Conservation (phyloP, 345 rosid species). For the Eutrema japonicum region DNA sequence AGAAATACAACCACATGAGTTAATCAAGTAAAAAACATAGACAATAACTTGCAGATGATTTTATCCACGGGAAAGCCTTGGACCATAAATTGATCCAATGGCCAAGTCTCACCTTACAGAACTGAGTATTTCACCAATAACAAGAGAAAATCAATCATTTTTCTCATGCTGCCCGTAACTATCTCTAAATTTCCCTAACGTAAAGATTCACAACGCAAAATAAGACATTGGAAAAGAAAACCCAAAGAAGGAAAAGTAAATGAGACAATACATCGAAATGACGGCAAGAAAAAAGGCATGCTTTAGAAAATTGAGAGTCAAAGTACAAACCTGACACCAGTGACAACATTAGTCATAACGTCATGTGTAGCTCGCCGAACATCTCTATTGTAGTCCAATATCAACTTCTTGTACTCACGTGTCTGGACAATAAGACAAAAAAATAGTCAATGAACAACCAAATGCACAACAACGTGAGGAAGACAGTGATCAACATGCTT, state of each 20-base stretch:
- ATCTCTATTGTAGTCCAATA: slow-evolving; percentile 90
- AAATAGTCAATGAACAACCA: slow-evolving; percentile 14
- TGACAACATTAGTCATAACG: slow-evolving; percentile 76
- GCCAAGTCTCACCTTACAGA: slow-evolving; percentile 76
- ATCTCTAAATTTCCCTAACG: slow-evolving; percentile 49
- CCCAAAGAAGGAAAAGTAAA: slow-evolving; percentile 33
- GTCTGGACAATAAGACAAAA: slow-evolving; percentile 51
- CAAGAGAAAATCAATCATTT: slow-evolving; percentile 61
- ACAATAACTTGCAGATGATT: slow-evolving; percentile 72
- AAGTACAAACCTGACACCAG: slow-evolving; percentile 70
- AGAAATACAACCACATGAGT: slow-evolving; percentile 27
- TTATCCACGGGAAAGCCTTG: slow-evolving; percentile 65
- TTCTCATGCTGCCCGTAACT: slow-evolving; percentile 47
- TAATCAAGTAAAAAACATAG: slow-evolving; percentile 21
- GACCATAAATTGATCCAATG: slow-evolving; percentile 65
- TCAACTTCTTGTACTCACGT: slow-evolving; percentile 84
- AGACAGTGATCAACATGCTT: slow-evolving; percentile 16
- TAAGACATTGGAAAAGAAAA: slow-evolving; percentile 26
- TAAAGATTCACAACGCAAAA: too few relatives aligned
- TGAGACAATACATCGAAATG: not conserved
- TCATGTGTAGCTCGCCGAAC: slow-evolving; percentile 95
- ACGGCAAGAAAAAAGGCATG: not conserved
- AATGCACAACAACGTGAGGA: slow-evolving; percentile 16
- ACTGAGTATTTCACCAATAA: slow-evolving; percentile 54
- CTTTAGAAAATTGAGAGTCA: slow-evolving; percentile 31